Evolutionary conservation across 2,329 filamentous ascomycete species (phyloP), one percentile per base, ranked within the genome.

Genomic region (Coniochaeta hoffmannii): DNA sequence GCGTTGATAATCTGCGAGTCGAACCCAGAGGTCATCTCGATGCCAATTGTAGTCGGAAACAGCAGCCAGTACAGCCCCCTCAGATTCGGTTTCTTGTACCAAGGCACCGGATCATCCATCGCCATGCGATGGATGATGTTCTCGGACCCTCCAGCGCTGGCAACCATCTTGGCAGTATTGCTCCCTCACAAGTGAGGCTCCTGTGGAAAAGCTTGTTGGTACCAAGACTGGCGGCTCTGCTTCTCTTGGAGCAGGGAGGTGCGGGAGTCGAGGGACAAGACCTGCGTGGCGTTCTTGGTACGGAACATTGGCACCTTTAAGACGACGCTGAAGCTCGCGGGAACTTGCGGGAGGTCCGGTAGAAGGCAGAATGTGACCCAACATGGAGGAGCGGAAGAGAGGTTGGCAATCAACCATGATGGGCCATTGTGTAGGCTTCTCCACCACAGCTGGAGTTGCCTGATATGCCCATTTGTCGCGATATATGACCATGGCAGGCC

Each of bases 21-120:
- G 60, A 83, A 84, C 0, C 81, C 80, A 4, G 79, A 81, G 0
- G 80, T 83, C 62, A 81, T 81, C 67, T 84, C 80, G 50, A 84
- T 81, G 36, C 80, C 80, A 65, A 83, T 78, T 63, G 78, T 77
- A 35, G 78, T 79, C 12, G 79, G 79, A 53, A 84, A 79, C 50
- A 85, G 69, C 58, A 79, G 63, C 15, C 83, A 68, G 63, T 84
- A 84, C 54, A 84, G 68, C 14, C 61, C 60, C 32, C 80, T 72
- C 49, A 84, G 70, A 57, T 83, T 82, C 3, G 69, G 74, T 62
- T 84, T 84, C 61, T 74, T 75, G 69, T 78, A 82, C 80, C 79
- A 83, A 50, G 72, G 70, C 44, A 71, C 59, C 50, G 63, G 68
- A 61, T 72, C 71, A 31, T 70, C 68, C 64, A 71, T 67, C 65